Evolutionary conservation across 2,329 filamentous ascomycete species (phyloP), one percentile per base, ranked within the genome.

Genomic region (Claviceps humidiphila): DNA sequence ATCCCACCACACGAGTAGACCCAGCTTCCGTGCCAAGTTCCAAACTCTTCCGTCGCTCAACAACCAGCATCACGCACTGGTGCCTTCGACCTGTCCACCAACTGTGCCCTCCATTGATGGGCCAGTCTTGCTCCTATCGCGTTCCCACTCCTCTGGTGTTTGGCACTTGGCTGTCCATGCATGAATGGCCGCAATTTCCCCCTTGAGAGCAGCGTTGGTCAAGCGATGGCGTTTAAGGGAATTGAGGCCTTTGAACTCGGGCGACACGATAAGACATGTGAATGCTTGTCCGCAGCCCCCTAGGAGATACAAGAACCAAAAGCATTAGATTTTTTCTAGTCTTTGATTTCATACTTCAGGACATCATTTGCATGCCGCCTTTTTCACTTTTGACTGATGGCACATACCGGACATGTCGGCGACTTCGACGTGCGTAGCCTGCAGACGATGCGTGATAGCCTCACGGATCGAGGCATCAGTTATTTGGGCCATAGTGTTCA

Each of bases 131-230:
- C 67, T 68, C 60, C 64, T 67, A 68, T 85, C 78, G 68, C 80
- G 82, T 71, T 87, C 80, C 82, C 86, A 95, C 72, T 96, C 88
- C 62, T 89, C 87, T 0, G 88, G 87, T 8, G 90, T 96, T 72
- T 89, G 86, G 67, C 90, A 95, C 71, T 89, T 94, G 30, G 89
- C 88, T 52, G 88, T 94, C 90, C 90, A 96, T 41, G 90, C 90
- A 72, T 96, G 90, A 60, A 96, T 95, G 58, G 79, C 80, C 16
- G 87, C 87, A 66, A 96, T 95, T 71, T 96, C 89, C 47, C 84
- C 79, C 72, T 89, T 91, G 60, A 96, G 74, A 5, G 82, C 82
- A 16, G 77, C 77, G 69, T 96, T 95, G 60, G 95, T 89, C 56
- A 94, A 76, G 44, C 90, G 82, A 69, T 95, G 88, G 53, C 90